phyloP scores from a whole-genome alignment of 441 rosid species.

The Sinapis alba region DNA sequence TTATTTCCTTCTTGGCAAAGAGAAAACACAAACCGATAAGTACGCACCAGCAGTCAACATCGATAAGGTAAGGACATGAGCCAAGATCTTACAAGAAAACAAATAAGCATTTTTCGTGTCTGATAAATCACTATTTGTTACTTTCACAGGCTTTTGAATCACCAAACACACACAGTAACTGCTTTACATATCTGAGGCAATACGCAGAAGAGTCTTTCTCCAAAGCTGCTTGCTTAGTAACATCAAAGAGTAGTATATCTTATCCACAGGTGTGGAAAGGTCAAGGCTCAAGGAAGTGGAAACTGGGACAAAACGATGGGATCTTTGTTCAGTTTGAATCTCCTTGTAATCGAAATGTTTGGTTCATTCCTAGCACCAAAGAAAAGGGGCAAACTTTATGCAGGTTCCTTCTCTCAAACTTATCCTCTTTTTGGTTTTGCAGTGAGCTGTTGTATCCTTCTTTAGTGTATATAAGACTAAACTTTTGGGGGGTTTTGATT shows the following conservation, averaged over 20 bases:
- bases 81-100: no score
- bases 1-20: slow-evolving; percentile 75
- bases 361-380: slow-evolving; percentile 80
- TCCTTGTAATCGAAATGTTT: slow-evolving; percentile 63
- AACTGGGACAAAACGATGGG: slow-evolving; percentile 84
- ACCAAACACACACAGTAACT: slow-evolving; percentile 79
- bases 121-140: neutral
- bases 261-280: slow-evolving; percentile 99
- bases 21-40: slow-evolving; percentile 78
- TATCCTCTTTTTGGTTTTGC: neutral
- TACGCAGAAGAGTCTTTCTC: slow-evolving; percentile 85
- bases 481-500: slow-evolving; percentile 16
- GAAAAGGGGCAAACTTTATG: slow-evolving; percentile 84
- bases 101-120: neutral
- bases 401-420: slow-evolving; percentile 53
- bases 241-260: slow-evolving; percentile 78
- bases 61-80: slow-evolving; percentile 63
- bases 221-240: slow-evolving; percentile 86
- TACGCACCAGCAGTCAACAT: slow-evolving; percentile 87
- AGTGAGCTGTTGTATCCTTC: neutral
- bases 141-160: slow-evolving; percentile 87
- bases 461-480: no score
- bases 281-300: slow-evolving; percentile 98
- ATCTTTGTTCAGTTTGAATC: slow-evolving; percentile 93
- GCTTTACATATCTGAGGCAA: slow-evolving; percentile 88